Percentiles rank a stretch among this genome's conserved stretches.
These are phyloP conservation scores for Magnusiomyces tetraspermus DNA, from an alignment of 1,139 yeast genomes.

Conservation along the genomic window DNA sequence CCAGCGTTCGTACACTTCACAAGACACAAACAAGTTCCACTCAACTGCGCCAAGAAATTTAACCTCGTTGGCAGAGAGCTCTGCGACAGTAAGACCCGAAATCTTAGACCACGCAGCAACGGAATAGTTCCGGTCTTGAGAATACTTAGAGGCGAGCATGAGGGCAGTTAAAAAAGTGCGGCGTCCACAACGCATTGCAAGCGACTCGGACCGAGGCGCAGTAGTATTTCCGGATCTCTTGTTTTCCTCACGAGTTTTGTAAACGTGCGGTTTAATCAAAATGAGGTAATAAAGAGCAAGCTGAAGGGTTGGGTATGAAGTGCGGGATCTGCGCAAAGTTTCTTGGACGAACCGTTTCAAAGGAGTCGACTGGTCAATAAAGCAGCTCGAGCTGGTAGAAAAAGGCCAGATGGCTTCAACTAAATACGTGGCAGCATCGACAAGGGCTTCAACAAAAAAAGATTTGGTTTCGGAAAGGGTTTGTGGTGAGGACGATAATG, in stretches of 20 bases:
- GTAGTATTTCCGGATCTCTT: slow-evolving; percentile 7
- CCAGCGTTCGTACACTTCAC: slow-evolving; percentile 47
- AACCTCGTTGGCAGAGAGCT: slow-evolving; percentile 46
- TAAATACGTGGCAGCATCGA: slow-evolving; percentile 31
- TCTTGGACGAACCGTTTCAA: slow-evolving; percentile 46
- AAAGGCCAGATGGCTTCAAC: slow-evolving; percentile 33
- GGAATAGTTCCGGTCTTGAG: slow-evolving; percentile 63
- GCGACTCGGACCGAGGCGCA: slow-evolving; percentile 8
- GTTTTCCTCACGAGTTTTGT: slow-evolving; percentile 6
- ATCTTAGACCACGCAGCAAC: slow-evolving; percentile 69
- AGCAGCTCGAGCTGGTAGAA: slow-evolving; percentile 14
- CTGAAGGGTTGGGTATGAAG: slow-evolving; percentile 57
- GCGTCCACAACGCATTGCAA: slow-evolving; percentile 43
- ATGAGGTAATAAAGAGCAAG: slow-evolving; percentile 55
- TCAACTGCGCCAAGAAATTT: slow-evolving; percentile 45
- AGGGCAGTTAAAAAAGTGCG: slow-evolving; percentile 57
- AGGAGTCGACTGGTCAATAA: slow-evolving; percentile 26
- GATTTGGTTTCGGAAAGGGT: slow-evolving; percentile 10
- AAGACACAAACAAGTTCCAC: slow-evolving; percentile 47
- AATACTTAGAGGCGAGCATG: slow-evolving; percentile 61
- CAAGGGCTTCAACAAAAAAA: slow-evolving; percentile 28
- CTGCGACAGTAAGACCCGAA: slow-evolving; percentile 47
- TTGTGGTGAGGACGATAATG: background rate
- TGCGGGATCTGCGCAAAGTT: slow-evolving; percentile 57
- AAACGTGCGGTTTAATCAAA: slow-evolving; percentile 34